Evolutionary conservation across 495 filamentous ascomycete species (phyloP), one percentile per base, ranked within the genome.

Genomic region (Podospora tetraspora): DNA sequence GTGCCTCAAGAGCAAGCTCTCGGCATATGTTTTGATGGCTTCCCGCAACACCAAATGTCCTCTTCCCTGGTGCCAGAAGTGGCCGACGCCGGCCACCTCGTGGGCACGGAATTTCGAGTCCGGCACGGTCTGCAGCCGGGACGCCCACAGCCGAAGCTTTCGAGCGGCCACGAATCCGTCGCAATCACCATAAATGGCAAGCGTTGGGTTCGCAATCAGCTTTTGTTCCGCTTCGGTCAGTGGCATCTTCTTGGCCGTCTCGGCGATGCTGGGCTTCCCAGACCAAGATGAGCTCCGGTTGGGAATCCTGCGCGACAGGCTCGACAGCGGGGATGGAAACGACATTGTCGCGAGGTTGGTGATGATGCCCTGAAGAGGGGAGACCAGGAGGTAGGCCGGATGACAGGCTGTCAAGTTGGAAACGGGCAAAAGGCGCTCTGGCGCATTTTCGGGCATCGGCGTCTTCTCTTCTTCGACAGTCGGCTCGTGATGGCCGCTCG

Each of bases 31-130:
- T 1, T 58, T 59, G 57, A 79, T 67, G 56, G 74, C 79, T 73
- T 83, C 70, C 16, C 66, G 30, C 32, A 94, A 79, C 68, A 83
- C 79, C 56, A 73, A 69, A 72, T 85, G 79, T n/a, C 84, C 88
- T 5, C 86, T 88, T 6, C 83, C 73, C 71, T 94, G 90, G 24
- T 81, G 75, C 92, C 93, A 97, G 72, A 97, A 96, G 78, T 97
- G 93, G 3, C 90, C 92, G 10, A 90, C 93, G 6, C 85, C 86
- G 22, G 78, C 75, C 59, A 96, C 83, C 72, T 91, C 87, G 30
- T 83, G 79, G 65, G 77, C 81, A 7, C 76, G 75, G 66, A 89
- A 90, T 61, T 69, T 76, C 37, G 77, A 80, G 27, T 71, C 76
- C 13, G 75, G 75, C 0, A 70, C 72, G 9, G 69, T 70, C 6